Evolutionary conservation across 768 basidiomycete genomes (phyloP).

Genomic region (Dioszegia hungarica): DNA sequence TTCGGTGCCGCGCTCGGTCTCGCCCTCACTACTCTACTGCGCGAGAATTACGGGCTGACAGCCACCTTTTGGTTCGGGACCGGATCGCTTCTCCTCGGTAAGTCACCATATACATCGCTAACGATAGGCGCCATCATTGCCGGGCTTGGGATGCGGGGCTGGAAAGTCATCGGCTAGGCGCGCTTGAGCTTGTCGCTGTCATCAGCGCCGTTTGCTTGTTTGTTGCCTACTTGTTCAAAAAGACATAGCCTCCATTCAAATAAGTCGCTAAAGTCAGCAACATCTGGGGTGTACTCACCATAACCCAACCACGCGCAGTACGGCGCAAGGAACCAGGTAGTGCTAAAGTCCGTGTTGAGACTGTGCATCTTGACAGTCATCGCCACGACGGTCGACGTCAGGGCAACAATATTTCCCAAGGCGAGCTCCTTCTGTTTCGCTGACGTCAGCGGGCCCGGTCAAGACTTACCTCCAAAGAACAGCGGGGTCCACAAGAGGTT

Average conservation of each 20-base stretch:
- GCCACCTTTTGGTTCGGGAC: not conserved
- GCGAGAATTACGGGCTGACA: not conserved
- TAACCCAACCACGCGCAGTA: slow-evolving; percentile 66
- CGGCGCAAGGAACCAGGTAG: slow-evolving; percentile 60
- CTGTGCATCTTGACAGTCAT: slow-evolving; percentile 60
- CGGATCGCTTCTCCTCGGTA: not conserved
- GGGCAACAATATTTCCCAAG: slow-evolving; percentile 56
- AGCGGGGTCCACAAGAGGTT: slow-evolving; percentile 64
- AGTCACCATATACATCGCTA: not conserved
- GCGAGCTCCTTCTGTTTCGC: slow-evolving; percentile 56
- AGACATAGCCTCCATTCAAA: slow-evolving; percentile 64
- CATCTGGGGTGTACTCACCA: slow-evolving; percentile 26
- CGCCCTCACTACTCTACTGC: not conserved
- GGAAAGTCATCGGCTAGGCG: not conserved
- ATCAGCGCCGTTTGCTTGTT: not conserved
- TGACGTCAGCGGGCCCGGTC: slow-evolving; percentile 8
- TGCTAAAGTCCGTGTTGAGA: slow-evolving; percentile 49
- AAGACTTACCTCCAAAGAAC: slow-evolving; percentile 56
- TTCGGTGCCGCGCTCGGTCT: slow-evolving; percentile 12
- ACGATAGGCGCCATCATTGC: no score
- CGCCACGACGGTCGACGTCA: slow-evolving; percentile 58
- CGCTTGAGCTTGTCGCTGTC: slow-evolving; percentile 5
- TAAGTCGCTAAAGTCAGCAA: slow-evolving; percentile 55
- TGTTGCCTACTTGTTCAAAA: slow-evolving; percentile 38
- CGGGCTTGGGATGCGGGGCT: no score